A percentile compares a stretch with the other conserved stretches of the same genome.
phyloP scores from a whole-genome alignment of 108 stramenopile species.

The Cyclotella atomus region DNA sequence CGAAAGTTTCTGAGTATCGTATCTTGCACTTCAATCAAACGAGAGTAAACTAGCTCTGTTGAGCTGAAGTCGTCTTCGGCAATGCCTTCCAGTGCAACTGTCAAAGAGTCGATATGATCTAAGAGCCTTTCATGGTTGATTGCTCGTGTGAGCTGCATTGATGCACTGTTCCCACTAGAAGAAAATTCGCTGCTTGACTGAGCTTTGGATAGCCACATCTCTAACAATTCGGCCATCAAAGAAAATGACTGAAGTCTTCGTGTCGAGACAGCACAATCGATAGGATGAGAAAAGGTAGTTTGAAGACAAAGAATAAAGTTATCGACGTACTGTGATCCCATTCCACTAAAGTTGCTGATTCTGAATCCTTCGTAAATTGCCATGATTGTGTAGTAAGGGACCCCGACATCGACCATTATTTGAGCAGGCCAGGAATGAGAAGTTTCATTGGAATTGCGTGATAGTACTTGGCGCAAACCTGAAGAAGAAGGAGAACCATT shows the following conservation, averaged over 20 bases:
- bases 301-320: background rate
- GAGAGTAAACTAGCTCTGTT: constrained; percentile 26
- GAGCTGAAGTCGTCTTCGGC: constrained; percentile 4
- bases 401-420: constrained; percentile 65
- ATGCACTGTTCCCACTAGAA: constrained; percentile 22
- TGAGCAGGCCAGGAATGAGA: constrained; percentile 65
- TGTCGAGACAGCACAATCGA: background rate
- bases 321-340: constrained; percentile 38
- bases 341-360: too few relatives aligned
- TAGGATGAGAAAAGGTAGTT: background rate
- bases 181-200: constrained; percentile 13
- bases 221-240: constrained; percentile 52
- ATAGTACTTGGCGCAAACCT: constrained; percentile 59
- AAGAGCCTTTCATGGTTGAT: constrained; percentile 46
- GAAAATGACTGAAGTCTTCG: constrained; percentile 44
- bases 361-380: constrained; percentile 50
- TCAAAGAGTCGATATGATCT: constrained; percentile 49
- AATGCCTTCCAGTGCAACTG: constrained; percentile 43
- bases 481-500: constrained; percentile 9
- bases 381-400: constrained; percentile 57
- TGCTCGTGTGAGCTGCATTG: constrained; percentile 47
- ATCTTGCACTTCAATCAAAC: constrained; percentile 44
- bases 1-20: constrained; percentile 30
- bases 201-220: constrained; percentile 54
- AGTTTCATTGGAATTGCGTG: constrained; percentile 10